Percentiles rank a stretch among this genome's conserved stretches.
phyloP scores from a whole-genome alignment of 202 grass and related monocot genomes.

The Brachypodium distachyon region DNA sequence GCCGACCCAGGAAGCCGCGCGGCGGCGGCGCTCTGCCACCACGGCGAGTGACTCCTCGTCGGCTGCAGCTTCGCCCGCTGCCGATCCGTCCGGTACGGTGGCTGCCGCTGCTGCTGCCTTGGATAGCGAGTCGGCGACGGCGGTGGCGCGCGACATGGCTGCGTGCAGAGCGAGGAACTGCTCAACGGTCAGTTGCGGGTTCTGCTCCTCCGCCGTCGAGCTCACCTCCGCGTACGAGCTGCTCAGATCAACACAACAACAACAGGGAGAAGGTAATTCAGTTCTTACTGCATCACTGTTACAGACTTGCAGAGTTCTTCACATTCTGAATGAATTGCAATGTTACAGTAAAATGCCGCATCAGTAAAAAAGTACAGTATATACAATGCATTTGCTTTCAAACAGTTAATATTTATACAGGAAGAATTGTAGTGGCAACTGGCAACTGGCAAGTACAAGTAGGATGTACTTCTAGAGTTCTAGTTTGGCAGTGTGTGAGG shows the following conservation, averaged over 20 bases:
- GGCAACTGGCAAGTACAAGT: constrained; percentile 14
- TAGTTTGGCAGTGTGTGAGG: background rate
- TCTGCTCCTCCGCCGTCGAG: constrained; percentile 65
- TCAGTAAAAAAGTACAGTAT: background rate
- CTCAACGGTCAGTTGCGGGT: constrained; percentile 74
- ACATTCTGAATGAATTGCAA: background rate
- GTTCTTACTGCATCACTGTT: background rate
- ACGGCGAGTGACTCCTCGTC: constrained; percentile 51
- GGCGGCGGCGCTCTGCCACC: constrained; percentile 44
- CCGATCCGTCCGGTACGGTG: constrained; percentile 22
- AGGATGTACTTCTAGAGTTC: constrained; percentile 1
- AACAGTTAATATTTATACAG: background rate
- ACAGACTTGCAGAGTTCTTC: background rate
- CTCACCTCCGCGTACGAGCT: constrained; percentile 80
- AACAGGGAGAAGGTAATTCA: background rate
- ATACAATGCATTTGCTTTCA: background rate
- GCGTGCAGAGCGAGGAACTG: constrained; percentile 73
- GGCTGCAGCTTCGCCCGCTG: background rate
- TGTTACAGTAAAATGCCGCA: background rate
- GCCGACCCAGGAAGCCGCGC: constrained; percentile 58
- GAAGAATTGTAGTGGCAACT: background rate
- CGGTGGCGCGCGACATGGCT: constrained; percentile 47
- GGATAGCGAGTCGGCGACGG: constrained; percentile 35
- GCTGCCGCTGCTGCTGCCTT: background rate
- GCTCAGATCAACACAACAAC: constrained; percentile 11